A percentile compares a stretch with the other conserved stretches of the same genome.
Evolutionary conservation across 805 yeast genomes (phyloP).

Genomic region (Lipomyces sp.): DNA sequence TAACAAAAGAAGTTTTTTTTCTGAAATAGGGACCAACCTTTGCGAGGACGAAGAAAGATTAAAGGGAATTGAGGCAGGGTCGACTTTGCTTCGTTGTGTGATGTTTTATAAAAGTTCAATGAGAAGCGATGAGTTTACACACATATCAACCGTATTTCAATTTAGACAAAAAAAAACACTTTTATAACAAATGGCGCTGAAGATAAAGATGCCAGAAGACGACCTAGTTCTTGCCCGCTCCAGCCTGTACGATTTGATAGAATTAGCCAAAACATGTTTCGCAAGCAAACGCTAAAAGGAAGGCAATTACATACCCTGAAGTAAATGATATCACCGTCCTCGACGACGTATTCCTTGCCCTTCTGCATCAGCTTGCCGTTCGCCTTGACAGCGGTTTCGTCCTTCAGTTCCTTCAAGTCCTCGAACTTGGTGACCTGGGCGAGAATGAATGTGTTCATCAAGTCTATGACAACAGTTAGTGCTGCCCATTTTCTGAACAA

Average conservation of each 20-base stretch:
- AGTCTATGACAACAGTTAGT: slow-evolving; percentile 44
- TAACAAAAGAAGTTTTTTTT: no score
- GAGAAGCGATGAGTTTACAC: slow-evolving; percentile 12
- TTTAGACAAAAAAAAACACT: background rate
- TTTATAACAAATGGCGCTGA: no score
- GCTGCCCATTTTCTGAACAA: background rate
- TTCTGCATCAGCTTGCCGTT: slow-evolving; percentile 86
- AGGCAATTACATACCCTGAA: slow-evolving; percentile 53
- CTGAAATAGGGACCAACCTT: no score
- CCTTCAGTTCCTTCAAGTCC: slow-evolving; percentile 71
- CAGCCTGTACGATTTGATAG: slow-evolving; percentile 44
- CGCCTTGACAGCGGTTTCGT: slow-evolving; percentile 77
- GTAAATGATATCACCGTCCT: slow-evolving; percentile 89
- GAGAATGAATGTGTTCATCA: slow-evolving; percentile 89
- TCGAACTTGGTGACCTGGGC: slow-evolving; percentile 88
- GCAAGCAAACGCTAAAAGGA: background rate
- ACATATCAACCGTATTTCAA: slow-evolving; percentile 6
- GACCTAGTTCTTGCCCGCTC: slow-evolving; percentile 73
- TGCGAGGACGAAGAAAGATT: no score
- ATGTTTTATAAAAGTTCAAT: no score
- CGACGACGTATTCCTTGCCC: slow-evolving; percentile 93
- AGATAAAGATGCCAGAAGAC: background rate
- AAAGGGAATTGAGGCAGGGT: no score
- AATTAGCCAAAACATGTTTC: background rate
- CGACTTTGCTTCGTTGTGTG: no score